Base-by-base conservation (phyloP, 495 filamentous ascomycete genomes). In the Beverwykella pulmonaria region DNA sequence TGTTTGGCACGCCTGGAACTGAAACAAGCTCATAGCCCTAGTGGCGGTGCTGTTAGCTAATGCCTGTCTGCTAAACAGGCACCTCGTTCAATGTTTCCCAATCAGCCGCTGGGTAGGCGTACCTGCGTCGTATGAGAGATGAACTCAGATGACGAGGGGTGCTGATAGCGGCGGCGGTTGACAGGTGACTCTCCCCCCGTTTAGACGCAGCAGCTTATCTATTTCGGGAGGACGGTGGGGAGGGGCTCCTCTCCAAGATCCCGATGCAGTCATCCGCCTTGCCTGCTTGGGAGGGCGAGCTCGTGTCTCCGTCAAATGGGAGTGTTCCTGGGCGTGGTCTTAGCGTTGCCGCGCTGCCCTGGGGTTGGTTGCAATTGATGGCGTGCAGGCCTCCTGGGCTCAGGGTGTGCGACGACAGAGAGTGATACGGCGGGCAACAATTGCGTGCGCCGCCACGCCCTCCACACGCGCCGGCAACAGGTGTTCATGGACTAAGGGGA, bases 1-100 rank as follows among this genome's bases (percentile, higher is more conserved):
- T 70, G 68, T 66, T 49, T 41, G n/a, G 22, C 34, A 29, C 22
- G 22, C 56, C 23, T n/a, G n/a, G 47, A 34, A 52, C 62, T 70
- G 68, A 70, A 70, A 70, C 68, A 30, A 15, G 60, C 60, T 60
- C 47, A 59, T 47, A 52, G 47, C 17, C 58, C 36, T 60, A 20
- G 30, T 60, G 52, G 44, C 44, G 19, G 26, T 46, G 54, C 22
- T 62, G 59, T 29, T 54, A 48, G 17, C 23, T 22, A 47, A 26
- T 52, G 54, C 46, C 54, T 8, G 44, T 12, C 9, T 32, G 14
- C 19, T 48, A 14, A 23, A 25, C 32, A 23, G 20, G 19, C 14
- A 9, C 14, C 30, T 59, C 27, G 46, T 19, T 60, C 60, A 22
- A 30, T n/a, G 7, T 53, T n/a, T 53, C 41, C 22, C 23, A 17